Percentiles rank a stretch among this genome's conserved stretches.
phyloP scores from a whole-genome alignment of 768 basidiomycete species.

The Lentinula sp. region DNA sequence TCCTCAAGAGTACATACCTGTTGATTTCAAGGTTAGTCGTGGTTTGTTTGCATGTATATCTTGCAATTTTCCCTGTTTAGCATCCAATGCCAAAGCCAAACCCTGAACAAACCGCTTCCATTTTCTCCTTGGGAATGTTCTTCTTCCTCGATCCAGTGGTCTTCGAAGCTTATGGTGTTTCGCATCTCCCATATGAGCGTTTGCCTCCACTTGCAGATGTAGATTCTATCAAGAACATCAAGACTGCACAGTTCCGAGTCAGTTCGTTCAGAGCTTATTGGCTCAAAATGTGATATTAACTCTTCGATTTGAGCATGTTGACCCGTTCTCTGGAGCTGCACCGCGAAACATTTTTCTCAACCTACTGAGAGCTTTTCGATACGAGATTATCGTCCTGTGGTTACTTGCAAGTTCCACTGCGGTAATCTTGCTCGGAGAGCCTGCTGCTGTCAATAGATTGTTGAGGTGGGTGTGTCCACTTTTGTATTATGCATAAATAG shows the following conservation, averaged over 20 bases:
- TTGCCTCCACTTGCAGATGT: conserved; percentile 52
- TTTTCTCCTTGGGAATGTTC: conserved; percentile 26
- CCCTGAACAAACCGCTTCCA: conserved; percentile 30
- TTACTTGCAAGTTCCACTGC: conserved; percentile 19
- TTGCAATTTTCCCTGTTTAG: conserved; percentile 4
- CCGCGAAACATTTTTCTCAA: conserved; percentile 39
- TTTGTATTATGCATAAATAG: too few species aligned
- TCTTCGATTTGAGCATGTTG: conserved; percentile 19
- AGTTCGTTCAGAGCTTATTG: neutral
- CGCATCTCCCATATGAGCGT: conserved; percentile 22
- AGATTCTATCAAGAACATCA: conserved; percentile 32
- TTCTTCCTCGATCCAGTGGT: conserved; percentile 15
- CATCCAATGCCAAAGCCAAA: conserved; percentile 1
- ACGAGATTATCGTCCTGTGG: conserved; percentile 22
- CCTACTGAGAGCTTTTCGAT: conserved; percentile 30
- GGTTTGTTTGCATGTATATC: neutral
- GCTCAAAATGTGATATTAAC: too few species aligned
- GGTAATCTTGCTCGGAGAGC: conserved; percentile 23
- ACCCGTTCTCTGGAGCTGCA: conserved; percentile 32
- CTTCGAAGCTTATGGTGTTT: neutral
- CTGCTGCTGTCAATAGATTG: conserved; percentile 34
- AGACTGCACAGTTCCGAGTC: neutral
- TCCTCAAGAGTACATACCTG: conserved; percentile 37
- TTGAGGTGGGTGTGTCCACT: conserved; percentile 21
- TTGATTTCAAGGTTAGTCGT: conserved; percentile 28